Evolutionary conservation across 208 protist species (phyloP).

Genomic region (Trypanosoma brucei): DNA sequence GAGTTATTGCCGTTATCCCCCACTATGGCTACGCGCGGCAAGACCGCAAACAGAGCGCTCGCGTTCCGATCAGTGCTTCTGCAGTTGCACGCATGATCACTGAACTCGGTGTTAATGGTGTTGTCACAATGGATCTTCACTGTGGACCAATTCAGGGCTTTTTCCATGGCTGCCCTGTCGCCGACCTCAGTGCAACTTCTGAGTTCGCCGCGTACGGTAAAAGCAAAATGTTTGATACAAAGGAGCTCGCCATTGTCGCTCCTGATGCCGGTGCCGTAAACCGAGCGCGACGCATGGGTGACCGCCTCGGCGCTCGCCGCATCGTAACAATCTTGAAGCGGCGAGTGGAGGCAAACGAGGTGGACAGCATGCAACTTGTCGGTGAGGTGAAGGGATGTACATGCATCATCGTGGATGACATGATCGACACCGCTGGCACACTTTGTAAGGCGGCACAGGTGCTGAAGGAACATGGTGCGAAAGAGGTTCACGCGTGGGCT

Average conservation of each 20-base stretch:
- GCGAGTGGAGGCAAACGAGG: conserved; percentile 90
- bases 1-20: conserved; percentile 93
- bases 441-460: conserved; percentile 93
- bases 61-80: conserved; percentile 94
- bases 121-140: conserved; percentile 94
- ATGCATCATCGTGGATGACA: conserved; percentile 97
- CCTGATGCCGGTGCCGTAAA: conserved; percentile 95
- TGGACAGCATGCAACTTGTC: conserved; percentile 92
- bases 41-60: conserved; percentile 93
- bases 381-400: conserved; percentile 93
- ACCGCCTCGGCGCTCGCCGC: conserved; percentile 75
- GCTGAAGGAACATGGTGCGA: conserved; percentile 92
- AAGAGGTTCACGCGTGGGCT: conserved; percentile 89
- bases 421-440: conserved; percentile 96
- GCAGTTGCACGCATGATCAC: conserved; percentile 93
- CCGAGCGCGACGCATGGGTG: conserved; percentile 81
- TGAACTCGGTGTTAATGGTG: conserved; percentile 84
- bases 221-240: conserved; percentile 62
- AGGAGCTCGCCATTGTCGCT: conserved; percentile 90
- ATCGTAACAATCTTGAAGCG: conserved; percentile 95
- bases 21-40: conserved; percentile 96
- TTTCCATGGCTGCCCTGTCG: conserved; percentile 91
- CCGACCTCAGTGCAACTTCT: conserved; percentile 84
- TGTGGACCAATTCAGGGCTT: conserved; percentile 95
- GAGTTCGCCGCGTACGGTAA: conserved; percentile 87